Evolutionary conservation across 495 filamentous ascomycete genomes (phyloP), one percentile per base, ranked within the genome.

Genomic region (Talaromyces proteolyticus): DNA sequence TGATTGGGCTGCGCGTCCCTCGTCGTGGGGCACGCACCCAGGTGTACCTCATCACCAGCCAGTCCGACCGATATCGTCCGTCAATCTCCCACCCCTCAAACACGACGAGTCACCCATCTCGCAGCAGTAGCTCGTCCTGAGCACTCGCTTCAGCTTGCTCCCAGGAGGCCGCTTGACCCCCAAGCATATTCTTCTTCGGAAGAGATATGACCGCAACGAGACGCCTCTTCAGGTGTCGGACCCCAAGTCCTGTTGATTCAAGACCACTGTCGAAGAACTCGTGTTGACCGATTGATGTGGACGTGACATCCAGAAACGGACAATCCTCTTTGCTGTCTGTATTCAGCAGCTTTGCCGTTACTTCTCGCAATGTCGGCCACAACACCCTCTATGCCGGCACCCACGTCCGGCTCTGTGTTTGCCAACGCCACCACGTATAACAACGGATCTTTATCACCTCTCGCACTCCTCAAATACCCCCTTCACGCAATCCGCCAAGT

Each of bases 401-500:
- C 18, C 11, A 16, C 16, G 2, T 7, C 16, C 17, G 36, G n/a
- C 14, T 25, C 47, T 7, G 22, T 24, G 17, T 22, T 22, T 19
- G 20, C 34, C 47, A 49, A 40, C 36, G 20, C 53, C 41, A 46
- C 69, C 42, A 40, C 51, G 25, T 34, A 40, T 43, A 60, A 60
- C 34, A 37, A 61, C 12, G 40, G 69, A n/a, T 66, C 68, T 17
- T 65, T 61, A 8, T 62, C 55, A 42, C 57, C 67, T 14, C 66
- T 62, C 50, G 61, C 67, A 21, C 48, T 72, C 17, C 50, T 44
- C 7, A 41, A 55, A 47, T 52, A 63, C 20, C 68, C 69, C 22
- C 53, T 73, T 53, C 69, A 68, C 41, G 67, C 58, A 22, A 56
- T 74, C 19, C 56, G 68, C 45, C 64, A 62, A 39, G 63, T 60